Evolutionary conservation across 352 stramenopile species (phyloP), one percentile per base, ranked within the genome.

Genomic region (Phytophthora pistaciae): DNA sequence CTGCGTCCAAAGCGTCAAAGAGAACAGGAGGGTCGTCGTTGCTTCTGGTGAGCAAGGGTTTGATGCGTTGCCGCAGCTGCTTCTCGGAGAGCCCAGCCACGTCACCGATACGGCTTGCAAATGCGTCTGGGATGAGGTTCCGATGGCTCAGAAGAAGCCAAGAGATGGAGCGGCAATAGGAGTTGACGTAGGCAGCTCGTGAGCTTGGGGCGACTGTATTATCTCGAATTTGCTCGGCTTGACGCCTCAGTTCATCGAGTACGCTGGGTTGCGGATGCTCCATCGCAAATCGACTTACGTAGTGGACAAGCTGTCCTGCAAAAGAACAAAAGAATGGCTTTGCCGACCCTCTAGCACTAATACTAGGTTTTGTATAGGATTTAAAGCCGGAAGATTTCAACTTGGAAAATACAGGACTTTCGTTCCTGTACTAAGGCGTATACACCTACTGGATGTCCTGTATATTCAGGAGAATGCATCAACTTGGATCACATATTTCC

Each of bases 151-250:
- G n/a, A n/a, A 55, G 20, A 10, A 70, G 21, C 49, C 64, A 71
- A 10, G 56, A n/a, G n/a, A 71, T 66, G 38, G 66, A 71, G 11
- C 56, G 48, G 11, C 64, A 8, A 14, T 71, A 66, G 6, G 50
- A 66, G 52, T 53, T 66, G 33, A 40, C 33, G 42, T 49, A 49
- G 1, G 42, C 42, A 13, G 16, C 42, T 3, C 42, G 42, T 20
- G 42, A 49, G 42, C 42, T 21, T 7, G 42, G 42, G 42, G 4
- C 18, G 8, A 49, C 42, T 21, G 42, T 49, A 16, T 49, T 49
- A 21, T 49, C 42, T 21, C 42, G 11, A 21, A 49, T 49, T 21
- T 49, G 42, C 42, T 49, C 42, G 6, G 42, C 42, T 49, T 23
- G 11, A 10, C 42, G 42, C 42, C n/a, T 49, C 14, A 49, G n/a